These are phyloP conservation scores for Cryptococcus sp. DNA, from an alignment of 1,284 basidiomycete genomes.

Conservation along the genomic window DNA sequence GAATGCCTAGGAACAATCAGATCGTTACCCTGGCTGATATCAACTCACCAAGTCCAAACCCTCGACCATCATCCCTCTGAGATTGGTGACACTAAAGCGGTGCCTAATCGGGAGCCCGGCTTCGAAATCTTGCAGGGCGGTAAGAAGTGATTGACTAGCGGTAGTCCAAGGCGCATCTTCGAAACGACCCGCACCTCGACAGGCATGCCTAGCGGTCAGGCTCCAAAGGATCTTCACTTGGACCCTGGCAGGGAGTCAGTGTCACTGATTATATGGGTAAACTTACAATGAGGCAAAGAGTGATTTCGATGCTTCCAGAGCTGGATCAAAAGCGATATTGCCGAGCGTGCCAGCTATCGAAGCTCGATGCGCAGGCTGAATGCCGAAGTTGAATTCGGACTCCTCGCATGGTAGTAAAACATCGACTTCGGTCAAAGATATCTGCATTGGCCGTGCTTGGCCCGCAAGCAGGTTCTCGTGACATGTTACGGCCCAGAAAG, in stretches of 20 bases:
- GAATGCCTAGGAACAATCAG: constrained; percentile 8
- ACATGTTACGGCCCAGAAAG: constrained; percentile 18
- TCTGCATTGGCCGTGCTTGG: constrained; percentile 15
- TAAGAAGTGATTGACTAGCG: constrained; percentile 9
- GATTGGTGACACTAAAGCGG: constrained; percentile 15
- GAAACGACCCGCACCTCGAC: constrained; percentile 11
- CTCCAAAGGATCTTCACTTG: constrained; percentile 21
- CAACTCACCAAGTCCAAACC: constrained; percentile 13
- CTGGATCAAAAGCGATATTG: background rate
- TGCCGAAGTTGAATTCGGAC: constrained; percentile 20
- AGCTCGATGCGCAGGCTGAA: constrained; percentile 7
- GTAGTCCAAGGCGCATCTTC: constrained; percentile 7
- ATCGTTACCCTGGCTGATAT: background rate
- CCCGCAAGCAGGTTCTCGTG: constrained; percentile 18
- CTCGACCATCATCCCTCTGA: constrained; percentile 19
- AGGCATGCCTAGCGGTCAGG: constrained; percentile 15
- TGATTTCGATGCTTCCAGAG: constrained; percentile 8
- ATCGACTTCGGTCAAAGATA: constrained; percentile 15
- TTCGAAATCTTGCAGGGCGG: constrained; percentile 17
- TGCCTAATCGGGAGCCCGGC: constrained; percentile 10
- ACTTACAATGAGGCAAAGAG: constrained; percentile 20
- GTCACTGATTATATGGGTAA: background rate
- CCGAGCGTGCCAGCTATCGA: constrained; percentile 14
- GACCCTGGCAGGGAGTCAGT: constrained; percentile 6
- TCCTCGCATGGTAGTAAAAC: constrained; percentile 18